Conservation (phyloP, 371 early-diverging fungal species). For the Syncephalastrum sp. region DNA sequence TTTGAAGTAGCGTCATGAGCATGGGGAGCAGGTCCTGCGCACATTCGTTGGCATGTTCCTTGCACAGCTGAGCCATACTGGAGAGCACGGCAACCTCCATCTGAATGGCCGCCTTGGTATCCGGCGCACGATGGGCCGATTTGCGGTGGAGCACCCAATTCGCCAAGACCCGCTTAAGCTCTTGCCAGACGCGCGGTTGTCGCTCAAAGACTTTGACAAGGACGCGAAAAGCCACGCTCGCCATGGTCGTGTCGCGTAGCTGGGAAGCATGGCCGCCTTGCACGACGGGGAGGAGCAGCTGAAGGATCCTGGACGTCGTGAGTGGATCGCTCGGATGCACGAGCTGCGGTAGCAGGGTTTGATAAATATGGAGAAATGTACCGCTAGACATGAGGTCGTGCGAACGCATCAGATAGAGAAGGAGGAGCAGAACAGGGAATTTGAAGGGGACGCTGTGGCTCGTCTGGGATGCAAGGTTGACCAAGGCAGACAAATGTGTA, state of each 20-base stretch:
- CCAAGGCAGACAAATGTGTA: constrained; percentile 17
- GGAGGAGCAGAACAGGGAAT: constrained; percentile 43
- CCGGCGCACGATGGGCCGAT: constrained; percentile 18
- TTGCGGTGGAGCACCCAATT: constrained; percentile 58
- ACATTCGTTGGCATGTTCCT: constrained; percentile 38
- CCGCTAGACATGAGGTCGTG: constrained; percentile 30
- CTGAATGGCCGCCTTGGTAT: constrained; percentile 33
- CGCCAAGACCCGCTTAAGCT: constrained; percentile 49
- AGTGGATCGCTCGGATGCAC: constrained; percentile 49
- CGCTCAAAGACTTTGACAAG: constrained; percentile 42
- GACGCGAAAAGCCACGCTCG: constrained; percentile 51
- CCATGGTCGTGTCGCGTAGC: constrained; percentile 31
- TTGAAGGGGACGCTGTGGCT: constrained; percentile 28
- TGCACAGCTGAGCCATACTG: constrained; percentile 54
- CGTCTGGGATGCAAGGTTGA: constrained; percentile 19
- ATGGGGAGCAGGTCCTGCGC: constrained; percentile 57
- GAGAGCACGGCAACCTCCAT: constrained; percentile 55
- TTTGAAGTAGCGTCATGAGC: constrained; percentile 47
- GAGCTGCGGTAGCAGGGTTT: constrained; percentile 43
- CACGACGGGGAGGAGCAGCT: constrained; percentile 44
- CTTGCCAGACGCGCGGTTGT: constrained; percentile 63
- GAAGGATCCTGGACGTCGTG: constrained; percentile 50
- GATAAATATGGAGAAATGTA: constrained; percentile 33
- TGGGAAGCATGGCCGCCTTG: constrained; percentile 24
- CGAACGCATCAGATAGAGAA: constrained; percentile 46